Evolutionary conservation across 768 basidiomycete species (phyloP), one percentile per base, ranked within the genome.

Genomic region (Tremella yokohamensis): DNA sequence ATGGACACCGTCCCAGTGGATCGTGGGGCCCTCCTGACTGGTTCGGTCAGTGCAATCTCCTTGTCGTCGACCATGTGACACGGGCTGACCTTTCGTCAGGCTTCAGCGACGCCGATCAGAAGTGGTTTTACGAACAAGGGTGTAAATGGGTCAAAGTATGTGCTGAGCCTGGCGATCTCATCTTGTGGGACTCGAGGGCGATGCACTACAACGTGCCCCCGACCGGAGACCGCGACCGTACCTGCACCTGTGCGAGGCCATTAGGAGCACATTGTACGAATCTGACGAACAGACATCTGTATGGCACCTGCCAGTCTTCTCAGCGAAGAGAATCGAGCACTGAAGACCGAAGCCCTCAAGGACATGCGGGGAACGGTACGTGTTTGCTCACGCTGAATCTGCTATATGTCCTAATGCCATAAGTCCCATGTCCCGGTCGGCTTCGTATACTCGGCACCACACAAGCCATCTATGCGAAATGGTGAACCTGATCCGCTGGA

Each of bases 101-200:
- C 9, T 74, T 65, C 58, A 63, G 58, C 52, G 69, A 68, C 9
- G 54, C 57, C 3, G 59, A 66, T 25, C 58, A 68, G 44, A 44
- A 66, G 45, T 76, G 74, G 74, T 64, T 76, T 51, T 49, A 51
- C 24, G 67, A 67, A 19, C 48, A 53, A 29, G 74, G 74, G 2
- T 72, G 60, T 53, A 63, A 72, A 42, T 72, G 62, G 62, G 55
- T 61, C 51, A 76, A 76, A 62, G 65, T 71, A 24, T 57, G 54
- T 34, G 60, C 60, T 25, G 70, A 63, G 0, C 70, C 74, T 0
- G 74, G 74, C 16, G 74, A 73, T 38, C 56, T 76, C 25, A 64
- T 75, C 56, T 54, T 76, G 6, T 77, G 75, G 71, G 66, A 75
- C 54, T 52, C 54, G 19, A 44, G 62, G 22, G 62, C 62, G 0